phyloP scores from a whole-genome alignment of 2,329 filamentous ascomycete species.

The Fusarium ambrosium region DNA sequence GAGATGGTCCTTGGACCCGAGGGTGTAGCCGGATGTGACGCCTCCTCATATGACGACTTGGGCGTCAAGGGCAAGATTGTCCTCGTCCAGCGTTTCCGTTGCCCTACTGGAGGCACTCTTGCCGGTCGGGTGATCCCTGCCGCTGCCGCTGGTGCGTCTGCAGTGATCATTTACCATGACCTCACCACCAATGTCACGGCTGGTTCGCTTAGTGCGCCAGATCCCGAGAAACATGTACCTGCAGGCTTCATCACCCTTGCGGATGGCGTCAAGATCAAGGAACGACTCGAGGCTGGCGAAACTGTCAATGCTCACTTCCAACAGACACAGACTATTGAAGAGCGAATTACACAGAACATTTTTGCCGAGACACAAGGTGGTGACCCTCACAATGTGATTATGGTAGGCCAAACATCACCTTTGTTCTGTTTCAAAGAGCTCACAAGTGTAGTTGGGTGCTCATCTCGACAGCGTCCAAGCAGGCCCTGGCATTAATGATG shows the following conservation, averaged over 20 bases:
- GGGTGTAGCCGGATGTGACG: slow-evolving; percentile 41
- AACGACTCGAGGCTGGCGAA: slow-evolving; percentile 56
- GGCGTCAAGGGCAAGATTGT: slow-evolving; percentile 47
- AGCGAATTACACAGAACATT: slow-evolving; percentile 40
- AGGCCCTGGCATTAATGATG: slow-evolving; percentile 40
- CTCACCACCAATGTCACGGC: slow-evolving; percentile 27
- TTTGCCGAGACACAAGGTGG: slow-evolving; percentile 37
- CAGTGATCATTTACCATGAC: slow-evolving; percentile 40
- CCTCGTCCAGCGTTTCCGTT: slow-evolving; percentile 39
- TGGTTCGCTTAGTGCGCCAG: slow-evolving; percentile 40
- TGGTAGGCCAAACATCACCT: slow-evolving; percentile 17
- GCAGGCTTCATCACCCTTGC: slow-evolving; percentile 44
- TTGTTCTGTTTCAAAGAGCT: slow-evolving; percentile 5
- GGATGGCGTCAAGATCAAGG: slow-evolving; percentile 58
- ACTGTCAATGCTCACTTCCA: slow-evolving; percentile 36
- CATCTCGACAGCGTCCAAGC: slow-evolving; percentile 40
- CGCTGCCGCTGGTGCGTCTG: slow-evolving; percentile 36
- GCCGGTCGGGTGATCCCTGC: slow-evolving; percentile 40
- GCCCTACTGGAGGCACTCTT: slow-evolving; percentile 43
- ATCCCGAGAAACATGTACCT: slow-evolving; percentile 34
- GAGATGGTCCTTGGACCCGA: slow-evolving; percentile 38
- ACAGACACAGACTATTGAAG: slow-evolving; percentile 40
- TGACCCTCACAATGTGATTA: slow-evolving; percentile 39
- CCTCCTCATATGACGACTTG: slow-evolving; percentile 31
- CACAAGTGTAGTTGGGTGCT: slow-evolving; percentile 11